phyloP scores from a whole-genome alignment of 148 eudicot genomes.

The Dianthus caryophyllus region DNA sequence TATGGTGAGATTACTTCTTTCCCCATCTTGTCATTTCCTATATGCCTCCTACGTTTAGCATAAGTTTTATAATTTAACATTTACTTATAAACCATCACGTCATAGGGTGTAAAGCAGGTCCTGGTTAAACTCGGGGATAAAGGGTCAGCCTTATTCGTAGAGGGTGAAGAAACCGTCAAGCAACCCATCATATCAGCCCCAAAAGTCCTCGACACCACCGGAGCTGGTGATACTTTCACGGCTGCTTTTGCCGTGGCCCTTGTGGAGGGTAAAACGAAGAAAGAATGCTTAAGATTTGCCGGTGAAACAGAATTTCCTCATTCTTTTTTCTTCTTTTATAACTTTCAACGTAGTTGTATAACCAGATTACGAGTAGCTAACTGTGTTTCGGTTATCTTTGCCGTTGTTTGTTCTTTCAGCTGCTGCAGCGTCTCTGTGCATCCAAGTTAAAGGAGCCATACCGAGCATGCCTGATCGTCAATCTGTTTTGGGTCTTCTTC shows the following conservation, averaged over 20 bases:
- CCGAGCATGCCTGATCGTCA: slow-evolving; percentile 92
- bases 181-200: slow-evolving; percentile 67
- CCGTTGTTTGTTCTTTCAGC: slow-evolving; percentile 43
- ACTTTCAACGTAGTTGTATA: background rate
- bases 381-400: background rate
- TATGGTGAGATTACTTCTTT: slow-evolving; percentile 43
- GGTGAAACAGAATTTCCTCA: slow-evolving; percentile 35
- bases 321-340: background rate
- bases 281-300: slow-evolving; percentile 83
- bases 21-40: slow-evolving; percentile 1
- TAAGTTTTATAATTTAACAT: too few species aligned
- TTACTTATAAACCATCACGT: too few species aligned
- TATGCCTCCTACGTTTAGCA: background rate
- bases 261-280: slow-evolving; percentile 72
- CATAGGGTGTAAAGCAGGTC: slow-evolving; percentile 75
- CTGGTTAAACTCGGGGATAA: slow-evolving; percentile 81
- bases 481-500: slow-evolving; percentile 62
- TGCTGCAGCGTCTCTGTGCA: slow-evolving; percentile 94
- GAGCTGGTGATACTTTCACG: slow-evolving; percentile 93
- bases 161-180: slow-evolving; percentile 71
- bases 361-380: background rate
- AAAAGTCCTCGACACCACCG: slow-evolving; percentile 79
- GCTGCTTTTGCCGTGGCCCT: slow-evolving; percentile 92
- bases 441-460: slow-evolving; percentile 96
- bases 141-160: slow-evolving; percentile 74